Conservation (phyloP, 331 rosid genomes). For the Malus hybrid region DNA sequence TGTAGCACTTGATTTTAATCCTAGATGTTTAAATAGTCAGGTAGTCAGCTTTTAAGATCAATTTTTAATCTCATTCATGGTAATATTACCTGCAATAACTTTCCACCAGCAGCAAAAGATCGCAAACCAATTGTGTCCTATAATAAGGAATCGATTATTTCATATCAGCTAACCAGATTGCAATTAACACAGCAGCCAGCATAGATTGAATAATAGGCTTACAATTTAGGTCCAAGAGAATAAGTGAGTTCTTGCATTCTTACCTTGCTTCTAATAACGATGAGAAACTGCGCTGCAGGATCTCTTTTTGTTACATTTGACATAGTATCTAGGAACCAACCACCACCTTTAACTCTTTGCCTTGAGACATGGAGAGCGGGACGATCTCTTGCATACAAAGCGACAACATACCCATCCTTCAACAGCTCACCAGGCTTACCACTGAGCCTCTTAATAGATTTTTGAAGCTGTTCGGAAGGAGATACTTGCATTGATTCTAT, state of each 20-base stretch:
- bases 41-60: background rate
- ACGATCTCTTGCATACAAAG: constrained; percentile 71
- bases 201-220: background rate
- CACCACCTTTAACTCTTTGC: constrained; percentile 94
- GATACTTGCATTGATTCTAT: constrained; percentile 67
- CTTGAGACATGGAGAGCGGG: constrained; percentile 78
- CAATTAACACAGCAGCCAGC: constrained; percentile 8
- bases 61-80: background rate
- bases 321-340: constrained; percentile 88
- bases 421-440: constrained; percentile 72
- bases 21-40: constrained; percentile 3
- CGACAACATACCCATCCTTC: constrained; percentile 86
- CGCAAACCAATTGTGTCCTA: constrained; percentile 95
- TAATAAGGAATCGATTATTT: constrained; percentile 20
- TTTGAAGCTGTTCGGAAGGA: constrained; percentile 36
- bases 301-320: constrained; percentile 89
- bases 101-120: constrained; percentile 96
- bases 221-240: constrained; percentile 1
- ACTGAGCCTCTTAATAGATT: constrained; percentile 47
- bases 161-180: constrained; percentile 27
- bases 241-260: constrained; percentile 12
- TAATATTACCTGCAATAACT: constrained; percentile 76
- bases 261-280: constrained; percentile 88
- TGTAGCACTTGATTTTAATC: constrained; percentile 3
- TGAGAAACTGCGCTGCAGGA: constrained; percentile 95